Percentiles rank a stretch among this genome's conserved stretches.
phyloP scores from a whole-genome alignment of 257 asterid species.

The Verbascum thapsus region DNA sequence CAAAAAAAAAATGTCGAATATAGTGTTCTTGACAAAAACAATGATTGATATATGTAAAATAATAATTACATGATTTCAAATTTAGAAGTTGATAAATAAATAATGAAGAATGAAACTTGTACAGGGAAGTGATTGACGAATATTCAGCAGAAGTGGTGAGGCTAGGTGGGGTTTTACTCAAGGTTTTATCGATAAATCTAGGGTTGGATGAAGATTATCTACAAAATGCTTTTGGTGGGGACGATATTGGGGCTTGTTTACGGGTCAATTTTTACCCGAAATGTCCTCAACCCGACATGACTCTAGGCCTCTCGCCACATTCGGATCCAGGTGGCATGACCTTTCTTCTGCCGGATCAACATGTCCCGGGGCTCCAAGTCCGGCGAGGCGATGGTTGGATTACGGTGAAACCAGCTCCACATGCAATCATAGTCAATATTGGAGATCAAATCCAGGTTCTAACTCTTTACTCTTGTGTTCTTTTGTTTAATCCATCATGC shows the following conservation, averaged over 20 bases:
- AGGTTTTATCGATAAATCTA: conserved; percentile 55
- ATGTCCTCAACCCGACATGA: conserved; percentile 80
- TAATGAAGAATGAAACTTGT: background rate
- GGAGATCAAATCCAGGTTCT: conserved; percentile 90
- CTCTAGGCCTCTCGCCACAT: conserved; percentile 81
- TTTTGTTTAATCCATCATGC: background rate
- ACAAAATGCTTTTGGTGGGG: conserved; percentile 74
- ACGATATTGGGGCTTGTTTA: conserved; percentile 72
- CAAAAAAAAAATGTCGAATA: too few species aligned
- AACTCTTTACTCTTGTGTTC: background rate
- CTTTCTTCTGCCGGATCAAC: conserved; percentile 63
- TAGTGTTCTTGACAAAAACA: background rate
- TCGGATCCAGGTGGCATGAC: conserved; percentile 95
- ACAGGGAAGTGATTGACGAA: conserved; percentile 71
- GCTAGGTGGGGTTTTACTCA: conserved; percentile 63
- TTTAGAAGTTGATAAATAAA: background rate
- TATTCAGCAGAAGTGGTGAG: conserved; percentile 62
- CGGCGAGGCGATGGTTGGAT: conserved; percentile 56
- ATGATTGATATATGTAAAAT: background rate
- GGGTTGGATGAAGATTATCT: conserved; percentile 57
- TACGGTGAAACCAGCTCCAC: conserved; percentile 73
- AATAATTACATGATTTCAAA: background rate
- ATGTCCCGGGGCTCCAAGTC: conserved; percentile 85
- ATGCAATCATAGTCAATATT: conserved; percentile 78
- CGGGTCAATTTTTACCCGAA: conserved; percentile 85